A percentile compares a stretch with the other conserved stretches of the same genome.
These are phyloP conservation scores for Sicyos baderoa DNA, from an alignment of 306 rosid species.

Conservation along the genomic window DNA sequence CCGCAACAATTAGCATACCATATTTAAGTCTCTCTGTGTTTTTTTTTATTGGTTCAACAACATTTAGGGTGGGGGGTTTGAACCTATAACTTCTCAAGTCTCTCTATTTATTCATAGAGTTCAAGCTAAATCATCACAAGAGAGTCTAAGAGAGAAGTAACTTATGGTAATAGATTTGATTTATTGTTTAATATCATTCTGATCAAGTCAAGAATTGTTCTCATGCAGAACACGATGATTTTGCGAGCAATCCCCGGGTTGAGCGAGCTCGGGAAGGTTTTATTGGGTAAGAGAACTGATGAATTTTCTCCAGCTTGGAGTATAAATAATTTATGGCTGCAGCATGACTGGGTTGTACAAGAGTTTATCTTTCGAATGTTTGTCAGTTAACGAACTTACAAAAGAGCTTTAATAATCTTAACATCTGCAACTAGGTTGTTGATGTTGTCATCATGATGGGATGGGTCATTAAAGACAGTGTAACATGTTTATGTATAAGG, in stretches of 20 bases:
- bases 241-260: slow-evolving; percentile 91
- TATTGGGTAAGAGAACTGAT: slow-evolving; percentile 45
- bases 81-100: too few relatives aligned
- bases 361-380: slow-evolving; percentile 10
- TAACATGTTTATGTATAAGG: neutral
- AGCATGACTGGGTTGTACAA: slow-evolving; percentile 11
- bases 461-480: slow-evolving; percentile 1
- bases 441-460: neutral
- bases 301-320: neutral
- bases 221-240: slow-evolving; percentile 70
- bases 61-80: too few relatives aligned
- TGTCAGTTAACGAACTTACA: neutral
- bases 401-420: neutral
- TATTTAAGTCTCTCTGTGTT: too few relatives aligned
- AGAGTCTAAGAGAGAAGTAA: neutral
- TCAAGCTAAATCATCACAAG: neutral
- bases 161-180: neutral
- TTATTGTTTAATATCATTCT: neutral
- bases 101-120: neutral
- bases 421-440: neutral
- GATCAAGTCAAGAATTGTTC: neutral
- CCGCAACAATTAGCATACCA: neutral
- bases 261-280: slow-evolving; percentile 62
- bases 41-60: too few relatives aligned
- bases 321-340: neutral